A percentile compares a stretch with the other conserved stretches of the same genome.
phyloP scores from a whole-genome alignment of 208 protist species.

The Borovskyia barvae region DNA sequence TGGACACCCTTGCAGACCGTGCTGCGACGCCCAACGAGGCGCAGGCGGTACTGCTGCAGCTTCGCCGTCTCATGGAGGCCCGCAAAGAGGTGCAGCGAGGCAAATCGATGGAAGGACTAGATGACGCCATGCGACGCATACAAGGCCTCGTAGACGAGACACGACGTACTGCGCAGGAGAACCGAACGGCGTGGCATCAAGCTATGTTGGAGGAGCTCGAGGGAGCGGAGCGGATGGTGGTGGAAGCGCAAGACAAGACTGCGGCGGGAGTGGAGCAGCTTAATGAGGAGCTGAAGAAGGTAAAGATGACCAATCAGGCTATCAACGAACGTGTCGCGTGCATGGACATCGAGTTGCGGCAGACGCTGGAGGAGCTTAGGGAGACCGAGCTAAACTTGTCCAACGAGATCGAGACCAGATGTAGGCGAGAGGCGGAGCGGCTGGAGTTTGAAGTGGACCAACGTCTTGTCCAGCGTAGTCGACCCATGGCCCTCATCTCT shows the following conservation, averaged over 20 bases:
- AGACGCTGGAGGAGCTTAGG: constrained; percentile 64
- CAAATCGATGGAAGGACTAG: constrained; percentile 37
- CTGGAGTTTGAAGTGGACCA: constrained; percentile 43
- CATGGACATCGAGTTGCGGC: constrained; percentile 73
- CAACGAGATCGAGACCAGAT: constrained; percentile 26
- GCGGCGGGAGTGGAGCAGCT: constrained; percentile 61
- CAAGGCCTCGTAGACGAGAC: constrained; percentile 70
- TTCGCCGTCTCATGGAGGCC: constrained; percentile 54
- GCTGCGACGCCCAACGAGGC: constrained; percentile 30
- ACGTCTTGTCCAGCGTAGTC: constrained; percentile 20
- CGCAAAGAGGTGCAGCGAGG: constrained; percentile 49
- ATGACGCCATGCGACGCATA: constrained; percentile 53
- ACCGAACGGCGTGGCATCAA: constrained; percentile 32
- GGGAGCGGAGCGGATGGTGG: constrained; percentile 44
- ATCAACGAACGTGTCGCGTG: constrained; percentile 79
- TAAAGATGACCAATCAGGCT: constrained; percentile 66
- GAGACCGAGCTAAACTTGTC: constrained; percentile 37
- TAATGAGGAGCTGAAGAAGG: constrained; percentile 64
- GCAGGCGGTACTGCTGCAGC: constrained; percentile 50
- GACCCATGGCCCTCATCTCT: constrained; percentile 6
- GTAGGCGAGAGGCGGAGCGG: constrained; percentile 35
- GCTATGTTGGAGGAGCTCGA: constrained; percentile 41
- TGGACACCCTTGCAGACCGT: constrained; percentile 34
- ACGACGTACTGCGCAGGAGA: constrained; percentile 30
- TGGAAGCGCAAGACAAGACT: constrained; percentile 49